A percentile compares a stretch with the other conserved stretches of the same genome.
These are phyloP conservation scores for Neofusicoccum laricinum DNA, from an alignment of 2,329 filamentous ascomycete species.

Conservation along the genomic window DNA sequence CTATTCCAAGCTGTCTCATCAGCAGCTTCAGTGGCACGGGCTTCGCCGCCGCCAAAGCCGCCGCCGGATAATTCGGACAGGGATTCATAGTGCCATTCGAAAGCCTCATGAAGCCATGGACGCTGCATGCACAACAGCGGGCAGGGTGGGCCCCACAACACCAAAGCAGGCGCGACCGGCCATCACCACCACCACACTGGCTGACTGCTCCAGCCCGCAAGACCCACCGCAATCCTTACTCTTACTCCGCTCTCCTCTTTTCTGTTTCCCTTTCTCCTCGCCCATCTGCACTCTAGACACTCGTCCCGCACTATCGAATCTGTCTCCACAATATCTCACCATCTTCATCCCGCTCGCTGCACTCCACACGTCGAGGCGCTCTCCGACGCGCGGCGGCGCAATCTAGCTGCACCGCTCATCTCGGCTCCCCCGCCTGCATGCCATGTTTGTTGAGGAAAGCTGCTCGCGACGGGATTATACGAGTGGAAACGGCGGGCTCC, in stretches of 20 bases:
- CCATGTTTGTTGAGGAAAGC: neutral
- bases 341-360: neutral
- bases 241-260: neutral
- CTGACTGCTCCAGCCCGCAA: neutral
- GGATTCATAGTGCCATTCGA: neutral
- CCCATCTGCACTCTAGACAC: neutral
- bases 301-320: neutral
- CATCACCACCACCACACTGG: constrained; percentile 3
- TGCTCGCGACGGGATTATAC: neutral
- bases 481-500: neutral
- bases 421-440: neutral
- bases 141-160: constrained; percentile 4
- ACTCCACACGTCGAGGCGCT: neutral
- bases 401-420: neutral
- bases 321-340: neutral
- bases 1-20: neutral
- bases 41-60: neutral
- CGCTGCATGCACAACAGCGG: neutral
- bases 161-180: neutral
- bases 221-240: neutral
- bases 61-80: neutral
- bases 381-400: neutral
- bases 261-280: neutral
- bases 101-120: constrained; percentile 1
- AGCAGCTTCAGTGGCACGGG: neutral